Conservation (phyloP, 1,284 basidiomycete species). For the Melampsora larici-populina region DNA sequence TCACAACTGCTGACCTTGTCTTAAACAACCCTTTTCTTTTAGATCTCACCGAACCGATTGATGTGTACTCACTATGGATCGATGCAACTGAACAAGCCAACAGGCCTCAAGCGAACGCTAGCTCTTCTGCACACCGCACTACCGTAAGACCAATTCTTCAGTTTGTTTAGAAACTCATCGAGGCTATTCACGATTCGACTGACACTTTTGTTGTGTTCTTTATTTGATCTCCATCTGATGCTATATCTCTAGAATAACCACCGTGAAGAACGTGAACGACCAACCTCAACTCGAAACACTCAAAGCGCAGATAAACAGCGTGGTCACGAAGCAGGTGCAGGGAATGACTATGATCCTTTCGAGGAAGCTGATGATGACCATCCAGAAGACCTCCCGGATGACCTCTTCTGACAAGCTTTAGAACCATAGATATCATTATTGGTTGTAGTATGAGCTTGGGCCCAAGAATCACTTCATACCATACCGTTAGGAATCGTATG, state of each 20-base stretch:
- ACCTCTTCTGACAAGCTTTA: no score
- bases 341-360: not conserved
- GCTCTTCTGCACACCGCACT: not conserved
- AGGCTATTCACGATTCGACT: not conserved
- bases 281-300: not conserved
- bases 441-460: no score
- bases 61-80: slow-evolving; percentile 43
- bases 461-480: no score
- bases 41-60: slow-evolving; percentile 43
- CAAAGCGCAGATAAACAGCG: not conserved
- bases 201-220: not conserved
- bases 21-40: not conserved
- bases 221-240: not conserved
- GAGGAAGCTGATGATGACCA: not conserved
- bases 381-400: not conserved
- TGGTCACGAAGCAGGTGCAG: not conserved
- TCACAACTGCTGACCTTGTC: not conserved
- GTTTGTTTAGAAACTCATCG: not conserved
- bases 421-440: no score
- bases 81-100: slow-evolving; percentile 36
- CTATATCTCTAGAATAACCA: not conserved
- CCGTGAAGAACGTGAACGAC: not conserved
- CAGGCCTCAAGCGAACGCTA: not conserved
- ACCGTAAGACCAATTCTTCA: not conserved
- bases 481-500: no score